Percentiles rank a stretch among this genome's conserved stretches.
These are phyloP conservation scores for Escallonia herrerae DNA, from an alignment of 129 eudicot species.

Conservation along the genomic window DNA sequence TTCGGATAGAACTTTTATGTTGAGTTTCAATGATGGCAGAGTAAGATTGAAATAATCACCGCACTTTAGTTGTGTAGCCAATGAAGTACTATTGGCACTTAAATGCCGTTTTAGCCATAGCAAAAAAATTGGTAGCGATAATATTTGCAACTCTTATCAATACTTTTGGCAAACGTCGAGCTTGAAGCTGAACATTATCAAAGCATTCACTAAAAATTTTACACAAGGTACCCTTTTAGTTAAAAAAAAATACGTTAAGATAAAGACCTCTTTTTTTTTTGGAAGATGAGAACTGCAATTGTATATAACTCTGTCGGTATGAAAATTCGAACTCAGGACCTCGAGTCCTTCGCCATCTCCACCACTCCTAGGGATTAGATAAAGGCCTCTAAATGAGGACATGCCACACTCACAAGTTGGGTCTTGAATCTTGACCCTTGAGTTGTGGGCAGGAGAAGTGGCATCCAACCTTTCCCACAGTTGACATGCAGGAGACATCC, in stretches of 20 bases:
- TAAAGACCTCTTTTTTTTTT: no score
- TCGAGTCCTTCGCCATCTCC: no score
- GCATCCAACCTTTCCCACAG: constrained; percentile 15
- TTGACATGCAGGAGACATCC: not conserved
- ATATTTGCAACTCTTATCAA: not conserved
- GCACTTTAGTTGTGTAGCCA: no score
- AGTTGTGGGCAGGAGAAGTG: constrained; percentile 31
- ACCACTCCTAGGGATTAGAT: no score
- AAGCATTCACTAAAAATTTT: not conserved
- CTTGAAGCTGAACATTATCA: not conserved
- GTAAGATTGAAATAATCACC: no score
- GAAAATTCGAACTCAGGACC: constrained; percentile 15
- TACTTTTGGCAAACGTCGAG: not conserved
- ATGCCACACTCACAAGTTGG: constrained; percentile 39
- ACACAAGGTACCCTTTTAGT: not conserved
- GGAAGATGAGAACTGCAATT: no score
- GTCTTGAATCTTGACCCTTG: constrained; percentile 7
- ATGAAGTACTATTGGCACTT: no score
- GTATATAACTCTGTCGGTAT: constrained; percentile 10
- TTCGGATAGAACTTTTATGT: no score
- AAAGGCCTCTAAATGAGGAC: not conserved
- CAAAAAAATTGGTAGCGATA: no score
- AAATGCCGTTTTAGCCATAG: no score
- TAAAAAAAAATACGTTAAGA: constrained; percentile 5
- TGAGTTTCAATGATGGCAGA: no score